Conservation (phyloP, 805 yeast species). For the Suhomyces faveliae region DNA sequence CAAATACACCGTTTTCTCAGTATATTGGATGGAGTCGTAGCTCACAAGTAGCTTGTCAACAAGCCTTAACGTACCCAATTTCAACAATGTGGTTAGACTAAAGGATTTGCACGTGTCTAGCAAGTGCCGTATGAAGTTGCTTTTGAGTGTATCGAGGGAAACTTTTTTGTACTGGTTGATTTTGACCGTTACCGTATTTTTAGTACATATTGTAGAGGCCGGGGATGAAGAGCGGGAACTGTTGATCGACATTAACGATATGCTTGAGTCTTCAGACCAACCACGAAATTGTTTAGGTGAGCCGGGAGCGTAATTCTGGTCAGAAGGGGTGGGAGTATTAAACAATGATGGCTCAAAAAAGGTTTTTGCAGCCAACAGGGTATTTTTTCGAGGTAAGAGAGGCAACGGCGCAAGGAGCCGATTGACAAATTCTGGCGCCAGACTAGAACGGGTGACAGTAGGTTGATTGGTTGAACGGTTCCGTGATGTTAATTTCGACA, state of each 20-base stretch:
- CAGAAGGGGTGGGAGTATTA: background rate
- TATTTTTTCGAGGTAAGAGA: background rate
- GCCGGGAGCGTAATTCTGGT: too few species aligned
- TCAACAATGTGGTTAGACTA: slow-evolving; percentile 24
- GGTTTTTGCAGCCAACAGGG: background rate
- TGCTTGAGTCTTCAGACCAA: background rate
- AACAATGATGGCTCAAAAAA: background rate
- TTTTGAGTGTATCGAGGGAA: slow-evolving; percentile 28
- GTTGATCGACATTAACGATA: background rate
- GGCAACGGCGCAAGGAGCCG: background rate
- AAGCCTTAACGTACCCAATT: slow-evolving; percentile 35
- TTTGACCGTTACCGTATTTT: slow-evolving; percentile 12
- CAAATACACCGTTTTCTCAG: slow-evolving; percentile 24
- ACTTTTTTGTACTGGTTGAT: slow-evolving; percentile 16
- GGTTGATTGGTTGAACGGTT: background rate
- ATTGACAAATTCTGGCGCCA: background rate
- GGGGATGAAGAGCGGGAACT: slow-evolving; percentile 8
- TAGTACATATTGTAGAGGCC: slow-evolving; percentile 7
- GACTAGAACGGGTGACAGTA: background rate
- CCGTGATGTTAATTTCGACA: background rate
- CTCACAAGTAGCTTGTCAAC: slow-evolving; percentile 34
- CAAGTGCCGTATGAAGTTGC: slow-evolving; percentile 28
- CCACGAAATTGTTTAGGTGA: too few species aligned
- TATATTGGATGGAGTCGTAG: slow-evolving; percentile 9
- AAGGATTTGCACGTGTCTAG: slow-evolving; percentile 22